Evolutionary conservation across 257 asterid genomes (phyloP).

Genomic region (Verbena officinalis): DNA sequence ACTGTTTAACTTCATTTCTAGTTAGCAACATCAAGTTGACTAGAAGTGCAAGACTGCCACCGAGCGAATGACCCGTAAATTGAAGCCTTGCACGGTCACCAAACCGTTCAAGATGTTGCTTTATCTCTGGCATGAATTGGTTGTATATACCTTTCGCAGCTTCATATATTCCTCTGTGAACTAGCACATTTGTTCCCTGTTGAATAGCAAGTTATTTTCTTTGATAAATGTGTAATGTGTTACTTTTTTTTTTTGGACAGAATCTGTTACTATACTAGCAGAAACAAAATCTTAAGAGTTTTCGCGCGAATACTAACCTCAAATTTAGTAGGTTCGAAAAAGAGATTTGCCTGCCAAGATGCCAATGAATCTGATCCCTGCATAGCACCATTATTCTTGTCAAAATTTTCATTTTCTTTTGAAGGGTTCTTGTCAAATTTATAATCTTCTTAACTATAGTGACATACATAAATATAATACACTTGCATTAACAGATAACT

Average conservation of each 20-base stretch:
- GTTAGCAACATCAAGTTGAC: slow-evolving; percentile 77
- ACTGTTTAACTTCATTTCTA: slow-evolving; percentile 48
- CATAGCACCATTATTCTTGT: slow-evolving; percentile 27
- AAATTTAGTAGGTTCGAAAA: slow-evolving; percentile 81
- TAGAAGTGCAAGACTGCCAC: slow-evolving; percentile 92
- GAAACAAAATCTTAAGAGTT: background rate
- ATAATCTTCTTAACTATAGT: too few species aligned
- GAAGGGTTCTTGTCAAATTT: too few species aligned
- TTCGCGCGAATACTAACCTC: slow-evolving; percentile 52
- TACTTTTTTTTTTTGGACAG: too few species aligned
- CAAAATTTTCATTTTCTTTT: too few species aligned
- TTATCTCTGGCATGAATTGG: slow-evolving; percentile 80
- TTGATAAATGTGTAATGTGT: slow-evolving; percentile 11
- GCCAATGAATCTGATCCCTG: slow-evolving; percentile 92
- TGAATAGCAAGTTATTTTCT: background rate
- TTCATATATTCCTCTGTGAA: slow-evolving; percentile 91
- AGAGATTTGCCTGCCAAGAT: slow-evolving; percentile 93
- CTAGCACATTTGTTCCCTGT: slow-evolving; percentile 74
- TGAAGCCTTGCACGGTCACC: slow-evolving; percentile 78
- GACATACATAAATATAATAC: too few species aligned
- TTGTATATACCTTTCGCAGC: slow-evolving; percentile 93
- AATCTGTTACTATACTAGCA: background rate
- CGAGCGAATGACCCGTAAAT: slow-evolving; percentile 90
- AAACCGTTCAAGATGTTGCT: slow-evolving; percentile 53
- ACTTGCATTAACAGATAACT: too few species aligned